Percentiles rank a stretch among this genome's conserved stretches.
Evolutionary conservation across 139 green algal genomes (phyloP).

Genomic region (Coccomyxa sp.): DNA sequence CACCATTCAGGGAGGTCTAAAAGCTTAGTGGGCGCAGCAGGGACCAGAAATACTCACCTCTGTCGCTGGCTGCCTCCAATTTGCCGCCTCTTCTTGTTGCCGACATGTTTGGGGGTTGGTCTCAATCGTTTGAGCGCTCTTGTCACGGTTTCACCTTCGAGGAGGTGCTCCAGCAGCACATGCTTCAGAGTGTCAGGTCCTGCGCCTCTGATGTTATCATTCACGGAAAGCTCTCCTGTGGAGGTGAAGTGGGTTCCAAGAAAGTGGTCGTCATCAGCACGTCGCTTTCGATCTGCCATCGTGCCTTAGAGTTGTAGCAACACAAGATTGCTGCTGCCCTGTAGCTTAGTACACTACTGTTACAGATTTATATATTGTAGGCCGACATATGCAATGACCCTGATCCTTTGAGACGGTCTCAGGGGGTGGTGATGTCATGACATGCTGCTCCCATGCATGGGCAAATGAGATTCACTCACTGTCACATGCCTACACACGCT

Average conservation of each 20-base stretch:
- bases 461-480: no score
- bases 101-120: neutral
- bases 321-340: neutral
- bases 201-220: neutral
- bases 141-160: neutral
- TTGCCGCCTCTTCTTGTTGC: neutral
- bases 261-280: neutral
- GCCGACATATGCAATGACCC: no score
- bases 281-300: neutral
- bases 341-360: neutral
- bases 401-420: no score
- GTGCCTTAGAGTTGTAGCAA: neutral
- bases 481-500: no score
- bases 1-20: neutral
- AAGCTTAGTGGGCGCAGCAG: neutral
- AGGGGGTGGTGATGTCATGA: no score
- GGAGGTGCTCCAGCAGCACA: neutral
- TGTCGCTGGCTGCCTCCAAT: neutral
- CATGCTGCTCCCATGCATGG: no score
- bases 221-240: neutral
- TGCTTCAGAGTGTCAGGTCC: neutral
- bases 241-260: neutral
- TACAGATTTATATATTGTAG: no score
- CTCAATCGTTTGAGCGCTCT: neutral
- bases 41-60: neutral